Evolutionary conservation across 2,329 filamentous ascomycete genomes (phyloP), one percentile per base, ranked within the genome.

Genomic region (Balansia obtecta): DNA sequence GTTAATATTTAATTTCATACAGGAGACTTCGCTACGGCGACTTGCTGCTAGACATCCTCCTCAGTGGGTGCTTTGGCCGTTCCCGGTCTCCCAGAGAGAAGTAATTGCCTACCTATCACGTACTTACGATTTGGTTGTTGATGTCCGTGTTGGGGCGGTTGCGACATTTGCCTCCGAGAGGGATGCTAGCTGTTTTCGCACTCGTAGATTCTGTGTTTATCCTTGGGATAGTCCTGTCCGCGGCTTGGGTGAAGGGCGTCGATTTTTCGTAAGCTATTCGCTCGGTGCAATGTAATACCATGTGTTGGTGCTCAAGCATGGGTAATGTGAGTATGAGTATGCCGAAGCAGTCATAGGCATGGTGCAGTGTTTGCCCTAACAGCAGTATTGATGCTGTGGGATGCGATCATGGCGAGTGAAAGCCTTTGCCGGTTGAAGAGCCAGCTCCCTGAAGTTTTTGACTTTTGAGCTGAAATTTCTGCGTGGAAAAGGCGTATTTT

Each of bases 61-160:
- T 62, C 69, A 61, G 69, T 76, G 70, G 68, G 69, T 73, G 67
- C 73, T 66, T 66, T 71, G 69, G 74, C 72, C 73, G 73, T 76
- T 76, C 73, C 73, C 73, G 71, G 73, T 73, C 73, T 65, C 71
- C 72, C 58, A 71, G 53, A 76, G 58, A 54, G 67, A 71, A 61
- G 70, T 68, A 66, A 70, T 61, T 62, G 64, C 70, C 71, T 70
- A 64, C 67, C 55, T 66, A 69, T 62, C 69, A 73, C 70, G 61
- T 61, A 54, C 57, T 58, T 59, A 56, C 59, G 65, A 54, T 60
- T 56, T 59, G 51, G 46, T 56, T 55, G 67, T 71, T 71, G 69
- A 65, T 64, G 65, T 67, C 70, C 69, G 72, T 72, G 73, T 53
- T 75, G 73, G 72, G 72, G 70, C 71, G 69, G 64, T 73, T 64